Base-by-base conservation (phyloP, 352 stramenopile genomes). In the Phytophthora hybrid region DNA sequence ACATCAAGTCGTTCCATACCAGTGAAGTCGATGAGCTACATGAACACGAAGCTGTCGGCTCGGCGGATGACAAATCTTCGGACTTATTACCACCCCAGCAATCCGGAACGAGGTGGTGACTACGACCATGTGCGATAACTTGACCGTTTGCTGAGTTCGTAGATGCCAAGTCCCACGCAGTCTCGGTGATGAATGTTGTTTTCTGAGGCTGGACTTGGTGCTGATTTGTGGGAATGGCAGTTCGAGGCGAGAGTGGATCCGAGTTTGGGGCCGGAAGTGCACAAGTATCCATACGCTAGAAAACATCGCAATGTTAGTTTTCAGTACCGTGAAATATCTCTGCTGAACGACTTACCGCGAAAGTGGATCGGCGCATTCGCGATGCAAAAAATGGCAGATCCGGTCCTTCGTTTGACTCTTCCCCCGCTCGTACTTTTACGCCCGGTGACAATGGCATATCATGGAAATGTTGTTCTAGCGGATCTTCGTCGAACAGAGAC, bases 301-400 rank as follows among this genome's bases (percentile, higher is more conserved):
- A 39, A 9, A 73, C 59, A 46, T 4, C 26, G 26, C 31, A 58
- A 34, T 29, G 18, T 66, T 66, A 59, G 46, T 23, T 21, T 31
- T 3, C n/a, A 41, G 11, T 11, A 31, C 29, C 9, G 59, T 21
- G 29, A 31, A 14, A 13, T 32, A 55, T n/a, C 11, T 23, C 19
- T 51, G 41, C 41, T 19, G 18, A 51, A 23, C 41, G 1, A 63
- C 76, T 70, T 72, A 83, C 76, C 47, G 58, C 56, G 31, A 80
- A 83, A n/a, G 76, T 74, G 1, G 73, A 80, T 56, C 69, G 69
- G 39, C 66, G 54, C 76, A 83, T 83, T 14, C 52, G 57, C 4
- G 73, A 69, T 16, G 58, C 39, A 54, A 83, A 83, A 4, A 54
- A 11, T 55, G 73, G 73, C 23, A 80, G 49, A 8, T 83, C 73